Base-by-base conservation (phyloP, 2,329 filamentous ascomycete genomes). In the Ophiostoma ulmi region DNA sequence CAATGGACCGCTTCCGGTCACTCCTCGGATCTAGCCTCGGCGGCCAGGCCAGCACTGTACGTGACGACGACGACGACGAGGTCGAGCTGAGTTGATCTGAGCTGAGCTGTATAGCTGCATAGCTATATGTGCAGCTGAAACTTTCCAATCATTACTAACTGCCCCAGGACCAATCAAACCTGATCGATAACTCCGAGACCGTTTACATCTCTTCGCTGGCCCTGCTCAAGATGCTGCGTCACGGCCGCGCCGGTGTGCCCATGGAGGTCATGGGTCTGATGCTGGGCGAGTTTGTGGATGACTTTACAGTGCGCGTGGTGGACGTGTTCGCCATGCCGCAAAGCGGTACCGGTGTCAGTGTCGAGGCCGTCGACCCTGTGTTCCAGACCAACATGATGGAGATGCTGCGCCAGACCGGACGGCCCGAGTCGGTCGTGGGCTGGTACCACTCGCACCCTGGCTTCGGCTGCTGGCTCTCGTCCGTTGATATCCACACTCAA, bases 361-460 rank as follows among this genome's bases (percentile, higher is more conserved):
- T 99, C 77, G 95, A 99, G 82, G 96, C 95, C 69, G 95, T 99
- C 74, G 95, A 99, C 79, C 93, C 94, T 11, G 95, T 99, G 44
- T 99, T 99, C 81, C 95, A 99, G 84, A 97, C 93, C 78, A 99
- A 97, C 86, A 99, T 99, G 95, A 99, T 99, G 95, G 95, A 99
- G 80, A 98, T 99, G 95, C 85, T 99, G 79, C 87, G 92, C 78
- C 95, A 99, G 85, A 99, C 95, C 72, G 95, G 95, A 82, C 88
- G 95, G 93, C 94, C 94, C 72, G 95, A 99, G 81, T 94, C 94
- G 0, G 95, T 99, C 71, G 95, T 99, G 70, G 95, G 95, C 80
- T 99, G 95, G 95, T 99, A 99, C 82, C 95, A 99, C 83, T 98
- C 95, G 74, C 95, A 99, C 87, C 95, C 95, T 68, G 95, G 95